Evolutionary conservation across 371 early-diverging fungal species (phyloP), one percentile per base, ranked within the genome.

Genomic region (Basidiobolus meristosporus): DNA sequence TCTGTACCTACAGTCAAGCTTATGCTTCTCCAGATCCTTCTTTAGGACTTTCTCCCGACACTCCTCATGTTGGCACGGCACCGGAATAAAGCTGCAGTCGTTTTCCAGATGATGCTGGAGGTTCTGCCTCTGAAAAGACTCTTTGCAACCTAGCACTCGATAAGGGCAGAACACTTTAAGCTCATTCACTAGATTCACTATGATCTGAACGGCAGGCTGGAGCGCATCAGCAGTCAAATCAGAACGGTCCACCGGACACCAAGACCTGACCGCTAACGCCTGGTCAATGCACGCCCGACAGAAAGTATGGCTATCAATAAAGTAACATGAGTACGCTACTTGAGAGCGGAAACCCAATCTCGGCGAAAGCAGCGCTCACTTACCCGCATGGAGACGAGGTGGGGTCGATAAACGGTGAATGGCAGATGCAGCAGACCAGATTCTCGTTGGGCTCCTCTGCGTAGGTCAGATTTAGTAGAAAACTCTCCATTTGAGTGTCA

Each of bases 271-370:
- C 4, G 4, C n/a, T 16, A 34, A 18, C 7, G 34, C 34, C 14
- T 18, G 34, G 12, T 14, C n/a, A 14, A 34, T 7, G 12, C 34
- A 34, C 18, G 34, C 4, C n/a, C 34, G 34, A 34, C 34, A 34
- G 12, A 34, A 34, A 16, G 34, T 34, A 34, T 34, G 34, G 14
- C 34, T 34, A 34, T n/a, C n/a, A n/a, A n/a, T n/a, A n/a, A n/a
- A n/a, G n/a, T n/a, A n/a, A n/a, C n/a, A n/a, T n/a, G n/a, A n/a
- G n/a, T n/a, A n/a, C n/a, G n/a, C n/a, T n/a, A n/a, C n/a, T n/a
- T n/a, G n/a, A n/a, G n/a, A n/a, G n/a, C n/a, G n/a, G n/a, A n/a
- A n/a, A n/a, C n/a, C n/a, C 18, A 34, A 12, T 18, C n/a, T 7
- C 12, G 5, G 18, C 4, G 12, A 4, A 34, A 34, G 16, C 14